Evolutionary conservation across 2,329 filamentous ascomycete species (phyloP).

Genomic region (Colletotrichum sansevieriae): DNA sequence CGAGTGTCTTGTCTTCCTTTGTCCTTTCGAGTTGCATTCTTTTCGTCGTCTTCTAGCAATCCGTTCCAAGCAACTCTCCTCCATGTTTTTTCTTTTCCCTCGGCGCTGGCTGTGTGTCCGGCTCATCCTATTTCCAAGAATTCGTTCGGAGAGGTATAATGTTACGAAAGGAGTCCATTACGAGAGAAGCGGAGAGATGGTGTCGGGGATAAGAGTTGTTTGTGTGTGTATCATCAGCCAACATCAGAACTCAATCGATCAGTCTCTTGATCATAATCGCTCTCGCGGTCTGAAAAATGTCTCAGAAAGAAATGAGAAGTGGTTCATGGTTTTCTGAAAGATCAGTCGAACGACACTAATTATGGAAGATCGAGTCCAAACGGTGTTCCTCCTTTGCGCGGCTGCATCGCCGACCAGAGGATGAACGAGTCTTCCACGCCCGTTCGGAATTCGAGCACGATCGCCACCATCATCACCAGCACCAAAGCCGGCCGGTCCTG

Average conservation of each 20-base stretch:
- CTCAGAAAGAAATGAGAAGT: neutral
- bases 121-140: neutral
- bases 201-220: neutral
- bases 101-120: neutral
- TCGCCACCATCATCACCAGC: no score
- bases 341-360: no score
- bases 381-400: no score
- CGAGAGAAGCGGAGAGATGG: neutral
- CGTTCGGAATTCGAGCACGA: neutral
- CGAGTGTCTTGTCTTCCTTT: neutral
- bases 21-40: neutral
- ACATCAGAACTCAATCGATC: neutral
- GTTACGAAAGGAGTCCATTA: neutral
- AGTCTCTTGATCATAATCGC: neutral
- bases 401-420: no score
- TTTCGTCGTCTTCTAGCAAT: conserved; percentile 12
- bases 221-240: neutral
- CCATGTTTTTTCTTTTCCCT: neutral
- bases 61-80: neutral
- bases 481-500: neutral
- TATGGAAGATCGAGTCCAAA: no score
- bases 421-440: no score
- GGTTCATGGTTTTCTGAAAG: neutral
- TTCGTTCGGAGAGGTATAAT: neutral
- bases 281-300: neutral